Conservation (phyloP, 2,329 filamentous ascomycete species). For the Scedosporium boydii region DNA sequence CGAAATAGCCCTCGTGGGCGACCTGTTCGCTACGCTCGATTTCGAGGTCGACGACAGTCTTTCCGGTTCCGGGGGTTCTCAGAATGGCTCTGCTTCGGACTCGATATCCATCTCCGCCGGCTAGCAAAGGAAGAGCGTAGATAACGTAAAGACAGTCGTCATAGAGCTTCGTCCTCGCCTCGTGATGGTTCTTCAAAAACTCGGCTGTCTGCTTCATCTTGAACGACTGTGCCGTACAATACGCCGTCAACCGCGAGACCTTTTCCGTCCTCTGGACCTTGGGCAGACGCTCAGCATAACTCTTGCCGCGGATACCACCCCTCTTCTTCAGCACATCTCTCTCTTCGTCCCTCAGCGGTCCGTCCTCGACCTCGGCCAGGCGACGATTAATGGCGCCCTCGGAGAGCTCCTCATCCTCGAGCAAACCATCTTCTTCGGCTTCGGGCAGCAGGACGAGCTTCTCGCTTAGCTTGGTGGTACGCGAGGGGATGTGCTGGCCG, state of each 20-base stretch:
- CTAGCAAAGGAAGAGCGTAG: slow-evolving; percentile 82
- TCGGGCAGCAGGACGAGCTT: slow-evolving; percentile 94
- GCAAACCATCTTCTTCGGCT: slow-evolving; percentile 44
- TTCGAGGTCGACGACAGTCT: slow-evolving; percentile 85
- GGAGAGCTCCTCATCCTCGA: slow-evolving; percentile 38
- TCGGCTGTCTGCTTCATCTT: slow-evolving; percentile 81
- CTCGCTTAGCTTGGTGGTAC: slow-evolving; percentile 90
- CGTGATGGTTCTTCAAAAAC: slow-evolving; percentile 80
- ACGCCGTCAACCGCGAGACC: slow-evolving; percentile 82
- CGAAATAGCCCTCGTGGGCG: slow-evolving; percentile 86
- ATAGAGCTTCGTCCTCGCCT: slow-evolving; percentile 89
- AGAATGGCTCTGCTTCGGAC: slow-evolving; percentile 83
- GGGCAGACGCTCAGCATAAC: slow-evolving; percentile 84
- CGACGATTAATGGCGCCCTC: slow-evolving; percentile 29
- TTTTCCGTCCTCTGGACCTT: slow-evolving; percentile 83
- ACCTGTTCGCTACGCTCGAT: slow-evolving; percentile 88
- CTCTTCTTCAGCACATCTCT: slow-evolving; percentile 52
- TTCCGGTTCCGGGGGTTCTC: slow-evolving; percentile 81
- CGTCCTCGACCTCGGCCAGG: slow-evolving; percentile 46
- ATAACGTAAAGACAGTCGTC: slow-evolving; percentile 96
- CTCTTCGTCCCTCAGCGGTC: slow-evolving; percentile 59
- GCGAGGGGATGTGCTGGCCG: slow-evolving; percentile 59
- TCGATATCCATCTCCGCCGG: slow-evolving; percentile 77
- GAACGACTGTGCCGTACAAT: slow-evolving; percentile 91
- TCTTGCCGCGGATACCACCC: slow-evolving; percentile 64